Percentiles rank a stretch among this genome's conserved stretches.
Conservation (phyloP, 768 basidiomycete species). For the Crassisporium funariophilum region DNA sequence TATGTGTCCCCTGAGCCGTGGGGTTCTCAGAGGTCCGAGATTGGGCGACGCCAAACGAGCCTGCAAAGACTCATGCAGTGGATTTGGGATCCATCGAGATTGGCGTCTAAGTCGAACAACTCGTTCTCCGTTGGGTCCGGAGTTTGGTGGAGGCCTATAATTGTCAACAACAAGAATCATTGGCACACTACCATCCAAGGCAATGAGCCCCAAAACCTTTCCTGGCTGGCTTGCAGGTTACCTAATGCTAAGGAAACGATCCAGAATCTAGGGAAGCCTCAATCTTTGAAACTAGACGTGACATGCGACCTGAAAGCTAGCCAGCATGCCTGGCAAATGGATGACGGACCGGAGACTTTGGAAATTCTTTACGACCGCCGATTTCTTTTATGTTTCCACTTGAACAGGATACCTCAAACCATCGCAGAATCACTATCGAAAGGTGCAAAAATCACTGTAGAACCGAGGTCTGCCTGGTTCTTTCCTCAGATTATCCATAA, state of each 20-base stretch:
- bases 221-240: slow-evolving; percentile 66
- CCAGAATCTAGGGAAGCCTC: slow-evolving; percentile 7
- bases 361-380: slow-evolving; percentile 66
- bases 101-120: slow-evolving; percentile 17
- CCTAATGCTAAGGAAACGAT: slow-evolving; percentile 43
- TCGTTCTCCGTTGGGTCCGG: slow-evolving; percentile 53
- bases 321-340: slow-evolving; percentile 17
- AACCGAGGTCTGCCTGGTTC: slow-evolving; percentile 14
- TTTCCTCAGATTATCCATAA: slow-evolving; percentile 23
- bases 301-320: slow-evolving; percentile 31
- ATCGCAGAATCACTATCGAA: slow-evolving; percentile 23
- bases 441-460: slow-evolving; percentile 8
- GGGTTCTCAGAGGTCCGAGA: slow-evolving; percentile 70
- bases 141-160: slow-evolving; percentile 65
- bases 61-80: slow-evolving; percentile 48
- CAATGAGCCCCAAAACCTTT: slow-evolving; percentile 24
- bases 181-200: slow-evolving; percentile 8
- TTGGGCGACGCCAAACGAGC: slow-evolving; percentile 48
- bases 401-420: slow-evolving; percentile 41
- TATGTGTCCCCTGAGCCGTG: slow-evolving; percentile 75
- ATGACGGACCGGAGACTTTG: slow-evolving; percentile 19
- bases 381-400: slow-evolving; percentile 54
- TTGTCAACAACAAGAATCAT: slow-evolving; percentile 25
- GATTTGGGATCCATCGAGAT: slow-evolving; percentile 46
- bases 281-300: slow-evolving; percentile 42